Evolutionary conservation across 495 filamentous ascomycete species (phyloP), one percentile per base, ranked within the genome.

Genomic region (Talaromyces thailandensis): DNA sequence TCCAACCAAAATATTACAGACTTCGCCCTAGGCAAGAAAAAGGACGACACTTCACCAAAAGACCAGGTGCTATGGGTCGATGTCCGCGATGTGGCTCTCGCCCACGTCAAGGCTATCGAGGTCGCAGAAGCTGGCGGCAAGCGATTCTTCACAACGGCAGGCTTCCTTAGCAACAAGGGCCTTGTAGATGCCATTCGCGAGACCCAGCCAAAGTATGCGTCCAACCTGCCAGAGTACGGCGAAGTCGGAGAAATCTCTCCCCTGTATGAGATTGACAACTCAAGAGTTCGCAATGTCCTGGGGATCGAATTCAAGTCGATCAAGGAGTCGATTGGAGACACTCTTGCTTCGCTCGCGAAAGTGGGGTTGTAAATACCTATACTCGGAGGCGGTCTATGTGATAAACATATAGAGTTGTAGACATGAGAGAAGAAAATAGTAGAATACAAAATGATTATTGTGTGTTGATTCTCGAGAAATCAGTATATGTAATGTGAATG

Each of bases 31-130:
- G 85, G 87, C 5, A 84, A 91, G 61, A 84, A 77, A 70, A 91
- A 88, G 70, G 79, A 85, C 12, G 76, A 82, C 56, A 71, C 88
- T 3, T 78, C 87, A 0, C 74, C 82, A 0, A 86, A 81, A 3
- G 81, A 77, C 4, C 71, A 69, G 0, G 85, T 77, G 67, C 67
- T 86, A 14, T 90, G 83, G 82, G 80, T 84, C 21, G 87, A 90
- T 71, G 87, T 90, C 7, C 81, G 85, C 8, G 87, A 93, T 64
- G 73, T 90, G 50, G 90, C 90, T 0, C 70, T 84, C 9, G 87
- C 87, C 2, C 90, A 94, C 69, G 81, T 92, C 14, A 79, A 81
- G 32, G 88, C 89, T 4, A 85, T 88, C 25, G 87, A 91, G 62
- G 72, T 83, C 2, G 71, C 82, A 1, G 84, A 86, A 56, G 90